Evolutionary conservation across 345 rosid species (phyloP).

Genomic region (Hevea brasiliensis): DNA sequence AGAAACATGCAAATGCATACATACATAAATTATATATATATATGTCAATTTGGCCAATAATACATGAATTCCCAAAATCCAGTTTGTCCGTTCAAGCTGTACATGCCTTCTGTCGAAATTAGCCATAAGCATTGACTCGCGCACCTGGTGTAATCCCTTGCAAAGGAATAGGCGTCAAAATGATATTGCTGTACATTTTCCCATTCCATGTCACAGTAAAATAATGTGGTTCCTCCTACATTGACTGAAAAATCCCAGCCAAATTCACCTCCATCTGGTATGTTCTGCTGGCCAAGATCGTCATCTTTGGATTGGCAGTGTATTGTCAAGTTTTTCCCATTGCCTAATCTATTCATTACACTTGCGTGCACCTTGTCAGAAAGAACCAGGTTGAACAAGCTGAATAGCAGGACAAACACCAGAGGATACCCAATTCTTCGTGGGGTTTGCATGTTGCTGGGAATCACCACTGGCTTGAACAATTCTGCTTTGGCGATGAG

Average conservation of each 20-base stretch:
- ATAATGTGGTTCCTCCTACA: conserved; percentile 40
- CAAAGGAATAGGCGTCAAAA: conserved; percentile 39
- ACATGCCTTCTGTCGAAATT: conserved; percentile 45
- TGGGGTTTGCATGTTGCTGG: not conserved
- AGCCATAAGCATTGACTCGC: conserved; percentile 42
- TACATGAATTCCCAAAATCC: conserved; percentile 57
- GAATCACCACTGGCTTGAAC: not conserved
- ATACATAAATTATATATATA: not conserved
- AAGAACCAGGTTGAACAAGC: conserved; percentile 18
- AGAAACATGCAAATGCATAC: not conserved
- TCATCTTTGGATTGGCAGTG: conserved; percentile 61
- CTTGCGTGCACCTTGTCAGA: conserved; percentile 35
- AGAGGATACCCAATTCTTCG: not conserved
- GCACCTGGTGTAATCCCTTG: conserved; percentile 41
- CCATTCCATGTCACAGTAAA: conserved; percentile 52
- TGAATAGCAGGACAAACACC: conserved; percentile 21
- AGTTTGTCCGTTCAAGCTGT: conserved; percentile 38
- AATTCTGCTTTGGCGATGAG: not conserved
- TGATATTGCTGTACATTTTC: conserved; percentile 31
- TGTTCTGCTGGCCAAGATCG: conserved; percentile 48
- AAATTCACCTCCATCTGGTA: conserved; percentile 41
- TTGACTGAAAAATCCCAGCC: conserved; percentile 52
- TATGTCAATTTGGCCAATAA: conserved; percentile 37
- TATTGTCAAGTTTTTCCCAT: conserved; percentile 41
- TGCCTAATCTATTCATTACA: conserved; percentile 44